phyloP scores from a whole-genome alignment of 306 rosid species.

The Gynostemma pentaphyllum region DNA sequence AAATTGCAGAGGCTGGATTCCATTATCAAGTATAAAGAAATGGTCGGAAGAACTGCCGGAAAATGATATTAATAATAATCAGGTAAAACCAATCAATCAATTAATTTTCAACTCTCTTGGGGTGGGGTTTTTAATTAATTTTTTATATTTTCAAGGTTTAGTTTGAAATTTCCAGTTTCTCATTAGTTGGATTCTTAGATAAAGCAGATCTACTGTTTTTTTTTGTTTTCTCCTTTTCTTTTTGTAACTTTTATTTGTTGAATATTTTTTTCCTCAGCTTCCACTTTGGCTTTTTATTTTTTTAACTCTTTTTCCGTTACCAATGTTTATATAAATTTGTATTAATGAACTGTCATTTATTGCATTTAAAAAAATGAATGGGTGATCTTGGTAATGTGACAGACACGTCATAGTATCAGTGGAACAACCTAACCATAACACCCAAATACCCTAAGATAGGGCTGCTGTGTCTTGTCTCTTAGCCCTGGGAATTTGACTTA shows the following conservation, averaged over 20 bases:
- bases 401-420: not conserved
- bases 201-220: conserved; percentile 1
- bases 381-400: not conserved
- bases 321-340: not conserved
- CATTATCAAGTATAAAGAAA: conserved; percentile 45
- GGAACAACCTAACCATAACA: too few relatives aligned
- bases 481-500: not conserved
- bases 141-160: conserved; percentile 5
- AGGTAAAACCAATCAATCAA: conserved; percentile 2
- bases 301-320: too few relatives aligned
- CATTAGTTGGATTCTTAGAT: not conserved
- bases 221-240: not conserved
- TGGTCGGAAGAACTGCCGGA: conserved; percentile 26
- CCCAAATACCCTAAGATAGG: not conserved
- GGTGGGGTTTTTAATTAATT: conserved; percentile 1
- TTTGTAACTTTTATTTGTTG: not conserved
- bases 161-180: conserved; percentile 6
- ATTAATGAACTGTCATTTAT: not conserved
- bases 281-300: not conserved
- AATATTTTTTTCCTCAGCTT: not conserved
- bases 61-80: conserved; percentile 18
- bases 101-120: not conserved
- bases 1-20: conserved; percentile 77
- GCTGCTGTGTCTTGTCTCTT: not conserved
- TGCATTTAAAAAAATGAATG: too few relatives aligned